Conservation (phyloP, 2,329 filamentous ascomycete species). For the Cyphellophora europaea region DNA sequence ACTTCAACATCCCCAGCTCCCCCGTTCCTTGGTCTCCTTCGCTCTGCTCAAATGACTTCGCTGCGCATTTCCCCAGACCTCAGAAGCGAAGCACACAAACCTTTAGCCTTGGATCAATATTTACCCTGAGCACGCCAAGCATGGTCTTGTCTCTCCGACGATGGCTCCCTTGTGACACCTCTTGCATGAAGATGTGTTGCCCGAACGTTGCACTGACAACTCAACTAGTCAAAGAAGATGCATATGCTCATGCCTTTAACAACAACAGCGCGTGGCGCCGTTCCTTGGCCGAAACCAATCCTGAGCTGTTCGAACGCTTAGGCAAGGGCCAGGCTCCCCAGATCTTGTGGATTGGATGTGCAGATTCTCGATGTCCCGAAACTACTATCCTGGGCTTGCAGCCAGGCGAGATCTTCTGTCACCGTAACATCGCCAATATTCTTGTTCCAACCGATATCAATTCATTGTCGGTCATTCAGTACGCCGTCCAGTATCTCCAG, state of each 20-base stretch:
- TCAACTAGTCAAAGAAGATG: too few relatives aligned
- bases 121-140: too few relatives aligned
- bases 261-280: constrained; percentile 18
- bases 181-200: too few relatives aligned
- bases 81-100: too few relatives aligned
- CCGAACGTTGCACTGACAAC: too few relatives aligned
- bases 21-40: too few relatives aligned
- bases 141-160: too few relatives aligned
- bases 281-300: constrained; percentile 32
- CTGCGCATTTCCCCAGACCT: too few relatives aligned
- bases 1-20: too few relatives aligned
- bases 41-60: too few relatives aligned
- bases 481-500: constrained; percentile 62
- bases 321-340: constrained; percentile 55
- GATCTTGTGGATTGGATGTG: constrained; percentile 75
- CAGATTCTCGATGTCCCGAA: constrained; percentile 76
- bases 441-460: constrained; percentile 66
- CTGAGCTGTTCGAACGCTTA: constrained; percentile 60
- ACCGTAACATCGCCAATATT: constrained; percentile 86
- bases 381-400: constrained; percentile 64
- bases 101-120: too few relatives aligned
- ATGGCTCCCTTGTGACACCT: too few relatives aligned
- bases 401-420: constrained; percentile 78
- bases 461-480: constrained; percentile 67
- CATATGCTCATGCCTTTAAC: constrained; percentile 17